Base-by-base conservation (phyloP, 2,329 filamentous ascomycete species). In the Claviceps paspali region DNA sequence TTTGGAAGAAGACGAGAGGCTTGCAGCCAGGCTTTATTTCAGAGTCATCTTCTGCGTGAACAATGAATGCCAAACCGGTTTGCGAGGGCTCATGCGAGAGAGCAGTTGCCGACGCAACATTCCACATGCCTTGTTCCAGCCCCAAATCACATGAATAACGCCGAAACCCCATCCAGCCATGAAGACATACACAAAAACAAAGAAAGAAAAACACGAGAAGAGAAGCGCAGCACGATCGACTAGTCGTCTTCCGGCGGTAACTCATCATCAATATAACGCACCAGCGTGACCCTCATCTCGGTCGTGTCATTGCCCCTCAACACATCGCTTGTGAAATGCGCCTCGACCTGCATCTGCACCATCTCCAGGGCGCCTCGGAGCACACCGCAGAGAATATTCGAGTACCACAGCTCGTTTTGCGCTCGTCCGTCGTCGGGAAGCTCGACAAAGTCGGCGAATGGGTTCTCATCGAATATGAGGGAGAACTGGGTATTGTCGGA, bases 311-410 rank as follows among this genome's bases (percentile, higher is more conserved):
- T 88, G 3, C 91, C 91, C 39, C 86, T 76, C 42, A 98, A 66
- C 23, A 94, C 73, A 57, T 98, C 91, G 56, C 84, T 95, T 52
- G 93, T 82, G 56, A 96, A 98, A 54, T 93, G 87, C 33, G 85
- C 85, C 56, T 98, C 88, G 4, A 96, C 86, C 60, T 96, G 91
- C 85, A 96, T 94, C 70, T 96, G 88, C 52, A 96, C 88, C 91
- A 98, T 98, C 60, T 98, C 91, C 41, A 98, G 60, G 1, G 88
- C 80, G 11, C 91, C 91, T 48, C 91, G 71, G 43, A 98, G 64
- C 30, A 98, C 83, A 30, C 91, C 91, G 50, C 91, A 95, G 30
- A 96, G 71, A 40, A 98, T 92, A 60, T 96, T 98, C 5, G 86
- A 95, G 59, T 92, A 98, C 91, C 91, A 98, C 28, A 98, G 66